phyloP scores from a whole-genome alignment of 129 eudicot species.

The Dittrichia graveolens region DNA sequence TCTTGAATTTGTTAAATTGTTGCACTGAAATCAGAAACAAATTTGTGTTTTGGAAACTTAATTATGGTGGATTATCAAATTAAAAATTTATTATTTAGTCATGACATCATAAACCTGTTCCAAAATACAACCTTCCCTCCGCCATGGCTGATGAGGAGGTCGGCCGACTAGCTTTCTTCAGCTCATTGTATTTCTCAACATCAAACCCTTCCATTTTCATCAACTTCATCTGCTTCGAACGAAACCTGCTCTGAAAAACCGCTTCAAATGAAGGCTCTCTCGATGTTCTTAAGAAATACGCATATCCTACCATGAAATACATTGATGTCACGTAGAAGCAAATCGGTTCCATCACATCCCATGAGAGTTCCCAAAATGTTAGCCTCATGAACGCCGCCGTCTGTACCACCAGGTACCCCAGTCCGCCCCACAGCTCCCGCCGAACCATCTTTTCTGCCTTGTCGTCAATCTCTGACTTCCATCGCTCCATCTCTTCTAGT shows the following conservation, averaged over 20 bases:
- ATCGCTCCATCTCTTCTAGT: constrained; percentile 60
- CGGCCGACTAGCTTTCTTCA: constrained; percentile 54
- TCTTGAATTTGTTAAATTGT: background rate
- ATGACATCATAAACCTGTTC: background rate
- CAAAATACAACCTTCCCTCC: constrained; percentile 15
- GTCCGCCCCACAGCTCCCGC: constrained; percentile 80
- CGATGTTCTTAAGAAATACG: constrained; percentile 81
- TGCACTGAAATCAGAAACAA: no score
- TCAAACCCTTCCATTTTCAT: constrained; percentile 69
- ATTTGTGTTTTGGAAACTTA: constrained; percentile 13
- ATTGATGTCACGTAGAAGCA: constrained; percentile 86
- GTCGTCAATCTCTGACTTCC: constrained; percentile 57
- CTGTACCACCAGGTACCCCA: constrained; percentile 69
- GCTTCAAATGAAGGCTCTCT: constrained; percentile 95
- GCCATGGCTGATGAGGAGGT: constrained; percentile 28
- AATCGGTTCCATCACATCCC: constrained; percentile 99
- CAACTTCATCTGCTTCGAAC: constrained; percentile 55
- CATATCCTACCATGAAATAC: constrained; percentile 87
- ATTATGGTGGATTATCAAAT: background rate
- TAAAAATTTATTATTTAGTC: background rate
- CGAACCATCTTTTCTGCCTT: constrained; percentile 71
- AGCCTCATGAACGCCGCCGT: constrained; percentile 95
- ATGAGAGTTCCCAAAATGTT: constrained; percentile 92
- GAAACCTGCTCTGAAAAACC: constrained; percentile 67
- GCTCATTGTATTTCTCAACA: constrained; percentile 54